These are phyloP conservation scores for Clohesyomyces aquaticus DNA, from an alignment of 495 filamentous ascomycete genomes.

Conservation along the genomic window DNA sequence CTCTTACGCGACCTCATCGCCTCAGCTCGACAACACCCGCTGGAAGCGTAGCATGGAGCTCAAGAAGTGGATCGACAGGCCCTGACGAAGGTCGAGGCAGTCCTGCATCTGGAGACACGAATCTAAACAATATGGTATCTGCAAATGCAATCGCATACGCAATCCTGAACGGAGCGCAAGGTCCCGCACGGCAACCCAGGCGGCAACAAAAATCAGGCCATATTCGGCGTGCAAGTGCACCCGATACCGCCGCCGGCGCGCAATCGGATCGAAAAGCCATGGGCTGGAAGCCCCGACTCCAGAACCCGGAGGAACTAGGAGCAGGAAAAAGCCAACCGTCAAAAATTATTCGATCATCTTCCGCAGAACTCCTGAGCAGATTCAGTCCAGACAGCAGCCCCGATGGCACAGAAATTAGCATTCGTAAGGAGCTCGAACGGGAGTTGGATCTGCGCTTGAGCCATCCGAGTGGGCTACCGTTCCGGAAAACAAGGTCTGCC, in stretches of 20 bases:
- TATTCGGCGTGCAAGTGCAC: slow-evolving; percentile 23
- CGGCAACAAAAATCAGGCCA: neutral
- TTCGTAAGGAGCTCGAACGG: slow-evolving; percentile 3
- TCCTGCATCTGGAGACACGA: neutral
- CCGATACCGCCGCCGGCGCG: slow-evolving; percentile 14
- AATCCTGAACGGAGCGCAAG: slow-evolving; percentile 21
- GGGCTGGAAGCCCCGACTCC: slow-evolving; percentile 31
- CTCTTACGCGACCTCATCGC: slow-evolving; percentile 34
- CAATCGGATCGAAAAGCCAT: slow-evolving; percentile 8
- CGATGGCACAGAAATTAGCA: slow-evolving; percentile 2
- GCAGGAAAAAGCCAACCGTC: neutral
- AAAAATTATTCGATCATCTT: slow-evolving; percentile 10
- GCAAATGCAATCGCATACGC: slow-evolving; percentile 27
- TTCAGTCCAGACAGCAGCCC: slow-evolving; percentile 29
- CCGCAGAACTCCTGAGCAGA: slow-evolving; percentile 22
- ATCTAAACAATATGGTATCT: neutral
- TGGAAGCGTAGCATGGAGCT: slow-evolving; percentile 25
- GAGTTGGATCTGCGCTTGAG: slow-evolving; percentile 18
- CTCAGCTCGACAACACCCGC: slow-evolving; percentile 25
- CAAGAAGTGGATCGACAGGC: slow-evolving; percentile 25
- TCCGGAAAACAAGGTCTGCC: slow-evolving; percentile 22
- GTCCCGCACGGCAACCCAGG: neutral
- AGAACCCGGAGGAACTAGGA: neutral
- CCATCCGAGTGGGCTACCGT: neutral
- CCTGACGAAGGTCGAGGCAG: slow-evolving; percentile 22